Conservation (phyloP, 73 alveolate genomes). For the Paramecium primaurelia region DNA sequence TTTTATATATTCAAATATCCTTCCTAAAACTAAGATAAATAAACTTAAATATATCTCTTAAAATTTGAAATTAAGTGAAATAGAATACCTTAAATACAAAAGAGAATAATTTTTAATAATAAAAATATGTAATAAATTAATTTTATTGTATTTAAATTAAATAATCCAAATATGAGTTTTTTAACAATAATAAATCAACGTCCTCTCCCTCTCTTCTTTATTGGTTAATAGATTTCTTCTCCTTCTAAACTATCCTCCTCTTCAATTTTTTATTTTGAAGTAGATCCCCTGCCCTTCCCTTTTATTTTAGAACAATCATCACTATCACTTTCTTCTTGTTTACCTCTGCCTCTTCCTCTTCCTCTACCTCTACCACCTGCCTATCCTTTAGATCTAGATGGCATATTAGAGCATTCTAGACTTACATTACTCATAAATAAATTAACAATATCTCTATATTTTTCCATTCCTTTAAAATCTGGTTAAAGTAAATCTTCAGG, state of each 20-base stretch:
- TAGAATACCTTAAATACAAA: too few relatives aligned
- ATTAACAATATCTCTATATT: slow-evolving; percentile 72
- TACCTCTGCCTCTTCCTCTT: slow-evolving; percentile 27
- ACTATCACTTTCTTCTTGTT: slow-evolving; percentile 47
- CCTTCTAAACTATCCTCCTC: slow-evolving; percentile 39
- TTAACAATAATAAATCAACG: background rate
- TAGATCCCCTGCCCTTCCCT: background rate
- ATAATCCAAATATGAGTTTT: background rate
- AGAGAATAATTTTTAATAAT: too few relatives aligned
- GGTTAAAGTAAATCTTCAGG: slow-evolving; percentile 82
- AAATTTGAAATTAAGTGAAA: too few relatives aligned
- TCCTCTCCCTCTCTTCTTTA: slow-evolving; percentile 26
- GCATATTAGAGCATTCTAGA: slow-evolving; percentile 29
- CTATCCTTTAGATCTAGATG: background rate
- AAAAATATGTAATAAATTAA: too few relatives aligned
- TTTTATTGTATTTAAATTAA: too few relatives aligned
- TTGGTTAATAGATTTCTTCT: slow-evolving; percentile 8
- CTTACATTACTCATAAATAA: slow-evolving; percentile 63
- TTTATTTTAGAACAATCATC: slow-evolving; percentile 28
- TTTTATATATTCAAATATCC: background rate
- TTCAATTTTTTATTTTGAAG: background rate
- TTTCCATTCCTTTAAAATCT: slow-evolving; percentile 78
- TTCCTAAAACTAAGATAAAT: background rate
- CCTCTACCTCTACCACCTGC: background rate
- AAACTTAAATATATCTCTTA: too few relatives aligned